phyloP scores from a whole-genome alignment of 768 basidiomycete genomes.

The Dacryopinax spathularia region DNA sequence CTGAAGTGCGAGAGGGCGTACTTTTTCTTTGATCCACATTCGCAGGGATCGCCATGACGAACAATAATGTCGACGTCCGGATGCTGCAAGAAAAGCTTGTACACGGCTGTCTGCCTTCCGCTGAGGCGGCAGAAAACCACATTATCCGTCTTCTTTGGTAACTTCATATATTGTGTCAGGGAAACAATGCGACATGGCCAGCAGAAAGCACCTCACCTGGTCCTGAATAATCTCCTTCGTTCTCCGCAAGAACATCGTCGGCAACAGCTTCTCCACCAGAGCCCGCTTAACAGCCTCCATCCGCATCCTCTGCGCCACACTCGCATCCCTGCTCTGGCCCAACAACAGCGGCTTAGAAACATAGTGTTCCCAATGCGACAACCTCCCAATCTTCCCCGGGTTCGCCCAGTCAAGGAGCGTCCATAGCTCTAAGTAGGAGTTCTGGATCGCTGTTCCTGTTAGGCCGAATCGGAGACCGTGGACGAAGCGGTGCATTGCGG shows the following conservation, averaged over 20 bases:
- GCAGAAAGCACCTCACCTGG: constrained; percentile 5
- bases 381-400: constrained; percentile 59
- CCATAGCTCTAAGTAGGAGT: constrained; percentile 82
- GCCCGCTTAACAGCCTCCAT: constrained; percentile 42
- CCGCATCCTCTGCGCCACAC: constrained; percentile 34
- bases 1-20: constrained; percentile 23
- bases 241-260: constrained; percentile 68
- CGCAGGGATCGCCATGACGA: constrained; percentile 53
- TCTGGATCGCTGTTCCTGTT: constrained; percentile 66
- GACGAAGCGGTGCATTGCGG: constrained; percentile 54
- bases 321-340: constrained; percentile 54
- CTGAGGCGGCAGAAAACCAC: constrained; percentile 91
- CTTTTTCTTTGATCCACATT: constrained; percentile 51
- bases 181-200: not conserved
- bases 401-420: constrained; percentile 87
- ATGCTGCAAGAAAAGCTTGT: constrained; percentile 54
- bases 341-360: constrained; percentile 51
- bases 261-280: constrained; percentile 55
- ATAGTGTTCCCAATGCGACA: constrained; percentile 60
- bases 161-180: constrained; percentile 32
- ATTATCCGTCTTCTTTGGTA: constrained; percentile 78
- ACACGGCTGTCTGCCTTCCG: constrained; percentile 49
- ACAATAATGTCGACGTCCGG: constrained; percentile 57
- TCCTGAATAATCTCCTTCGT: constrained; percentile 64
- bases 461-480: constrained; percentile 67